Evolutionary conservation across 2,329 filamentous ascomycete genomes (phyloP).

Genomic region (Alternaria angustiovoidea): DNA sequence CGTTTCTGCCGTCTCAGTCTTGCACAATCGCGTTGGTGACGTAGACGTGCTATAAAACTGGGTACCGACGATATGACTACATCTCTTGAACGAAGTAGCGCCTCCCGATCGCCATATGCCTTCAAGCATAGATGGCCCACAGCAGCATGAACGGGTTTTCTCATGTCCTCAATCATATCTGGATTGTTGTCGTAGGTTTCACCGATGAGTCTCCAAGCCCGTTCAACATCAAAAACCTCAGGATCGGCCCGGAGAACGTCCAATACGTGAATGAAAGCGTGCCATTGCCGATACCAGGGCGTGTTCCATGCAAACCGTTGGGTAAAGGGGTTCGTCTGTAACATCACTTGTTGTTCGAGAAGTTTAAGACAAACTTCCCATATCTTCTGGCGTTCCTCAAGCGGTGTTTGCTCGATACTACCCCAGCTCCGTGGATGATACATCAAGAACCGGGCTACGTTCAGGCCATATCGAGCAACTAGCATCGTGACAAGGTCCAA

Average conservation of each 20-base stretch:
- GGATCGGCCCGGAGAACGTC: conserved; percentile 48
- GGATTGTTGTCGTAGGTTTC: conserved; percentile 46
- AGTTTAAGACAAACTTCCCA: conserved; percentile 59
- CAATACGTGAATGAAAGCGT: conserved; percentile 65
- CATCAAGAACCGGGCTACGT: conserved; percentile 70
- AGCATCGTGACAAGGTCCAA: conserved; percentile 67
- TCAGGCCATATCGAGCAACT: conserved; percentile 64
- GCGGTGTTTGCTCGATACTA: conserved; percentile 52
- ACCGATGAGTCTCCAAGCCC: conserved; percentile 48
- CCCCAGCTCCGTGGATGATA: background rate
- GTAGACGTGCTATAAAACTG: background rate
- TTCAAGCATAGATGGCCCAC: conserved; percentile 26
- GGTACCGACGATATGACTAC: background rate
- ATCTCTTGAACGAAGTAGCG: background rate
- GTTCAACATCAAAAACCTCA: conserved; percentile 31
- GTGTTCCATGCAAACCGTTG: conserved; percentile 69
- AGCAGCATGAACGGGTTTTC: conserved; percentile 24
- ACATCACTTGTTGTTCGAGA: conserved; percentile 69
- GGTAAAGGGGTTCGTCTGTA: conserved; percentile 67
- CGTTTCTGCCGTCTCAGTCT: background rate
- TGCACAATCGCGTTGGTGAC: background rate
- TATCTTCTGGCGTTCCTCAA: conserved; percentile 54
- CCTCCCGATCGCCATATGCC: conserved; percentile 16
- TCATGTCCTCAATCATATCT: conserved; percentile 16
- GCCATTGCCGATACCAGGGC: conserved; percentile 68